These are phyloP conservation scores for Funneliformis geosporum DNA, from an alignment of 192 early-diverging fungal genomes.

Conservation along the genomic window DNA sequence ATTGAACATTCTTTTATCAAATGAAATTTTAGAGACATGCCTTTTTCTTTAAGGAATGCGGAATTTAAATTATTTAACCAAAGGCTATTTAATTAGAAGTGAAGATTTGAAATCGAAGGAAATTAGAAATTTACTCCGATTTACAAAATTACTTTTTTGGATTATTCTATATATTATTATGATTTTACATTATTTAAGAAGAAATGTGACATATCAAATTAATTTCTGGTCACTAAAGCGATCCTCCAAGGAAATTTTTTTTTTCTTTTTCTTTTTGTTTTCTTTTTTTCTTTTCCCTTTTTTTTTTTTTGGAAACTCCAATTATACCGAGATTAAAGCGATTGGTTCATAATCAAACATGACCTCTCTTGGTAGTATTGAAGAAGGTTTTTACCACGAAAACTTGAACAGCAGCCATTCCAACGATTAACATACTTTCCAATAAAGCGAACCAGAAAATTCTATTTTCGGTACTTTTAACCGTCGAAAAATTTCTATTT, in stretches of 20 bases:
- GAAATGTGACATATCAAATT: too few relatives aligned
- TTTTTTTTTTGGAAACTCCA: too few relatives aligned
- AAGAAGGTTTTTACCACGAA: constrained; percentile 94
- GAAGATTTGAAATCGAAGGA: too few relatives aligned
- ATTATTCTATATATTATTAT: neutral
- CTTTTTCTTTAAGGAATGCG: too few relatives aligned
- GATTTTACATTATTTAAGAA: neutral
- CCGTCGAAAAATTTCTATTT: constrained; percentile 89
- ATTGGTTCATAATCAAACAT: constrained; percentile 40
- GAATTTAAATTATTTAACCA: too few relatives aligned
- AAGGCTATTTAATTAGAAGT: too few relatives aligned
- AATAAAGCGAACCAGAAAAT: constrained; percentile 93
- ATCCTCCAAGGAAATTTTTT: too few relatives aligned
- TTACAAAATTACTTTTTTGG: neutral
- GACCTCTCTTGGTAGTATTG: constrained; percentile 63
- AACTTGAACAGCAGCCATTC: constrained; percentile 90
- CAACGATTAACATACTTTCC: constrained; percentile 76
- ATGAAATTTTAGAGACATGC: neutral
- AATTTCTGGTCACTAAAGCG: too few relatives aligned
- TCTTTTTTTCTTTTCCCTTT: too few relatives aligned
- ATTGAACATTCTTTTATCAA: neutral
- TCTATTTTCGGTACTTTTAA: constrained; percentile 79
- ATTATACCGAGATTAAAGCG: too few relatives aligned
- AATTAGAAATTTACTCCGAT: neutral
- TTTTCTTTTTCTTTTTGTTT: too few relatives aligned